Evolutionary conservation across 805 yeast genomes (phyloP), one percentile per base, ranked within the genome.

Genomic region (Starmerella roubikii): DNA sequence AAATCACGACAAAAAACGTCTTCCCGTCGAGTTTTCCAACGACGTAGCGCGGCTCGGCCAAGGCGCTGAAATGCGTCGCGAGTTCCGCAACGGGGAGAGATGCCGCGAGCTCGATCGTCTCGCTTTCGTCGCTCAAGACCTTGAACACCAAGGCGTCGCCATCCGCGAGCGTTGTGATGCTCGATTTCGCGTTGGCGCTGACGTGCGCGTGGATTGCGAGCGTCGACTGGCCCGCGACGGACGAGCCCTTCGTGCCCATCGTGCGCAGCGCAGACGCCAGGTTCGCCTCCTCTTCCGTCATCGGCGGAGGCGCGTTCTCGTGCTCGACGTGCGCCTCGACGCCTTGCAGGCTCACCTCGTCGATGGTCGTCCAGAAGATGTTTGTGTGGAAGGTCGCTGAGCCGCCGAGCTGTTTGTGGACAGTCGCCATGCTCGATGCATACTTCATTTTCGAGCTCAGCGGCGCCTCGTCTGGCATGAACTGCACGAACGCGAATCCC

Each of bases 381-480:
- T 67, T 61, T 2, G 69, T 67, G 29, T 62, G 53, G 56, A 76
- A 71, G 38, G 62, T 60, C 40, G 67, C 69, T 15, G 63, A 52
- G 4, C 70, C 69, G 8, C 95, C 95, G 29, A 88, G 65, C 45
- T 78, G 77, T 49, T 80, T 73, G 40, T 81, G 61, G 27, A 91
- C 59, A 1, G 91, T 74, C 56, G 74, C 78, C 45, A 83, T 83
- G 10, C 93, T 76, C 2, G 95, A 82, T 4, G 97, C 97, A 57
- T 86, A 91, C 35, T 91, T 66, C 96, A 91, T 91, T 57, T 88
- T 91, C 40, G 71, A 68, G 41, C 85, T 71, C 28, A 88, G 86
- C 2, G 77, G 74, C 8, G 95, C 81, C 36, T 59, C 58, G 56
- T 88, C 96, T 0, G 98, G 96, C 38, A 88, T 86, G 60, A 69